These are phyloP conservation scores for Xylaria sp. DNA, from an alignment of 2,329 filamentous ascomycete genomes.

Conservation along the genomic window DNA sequence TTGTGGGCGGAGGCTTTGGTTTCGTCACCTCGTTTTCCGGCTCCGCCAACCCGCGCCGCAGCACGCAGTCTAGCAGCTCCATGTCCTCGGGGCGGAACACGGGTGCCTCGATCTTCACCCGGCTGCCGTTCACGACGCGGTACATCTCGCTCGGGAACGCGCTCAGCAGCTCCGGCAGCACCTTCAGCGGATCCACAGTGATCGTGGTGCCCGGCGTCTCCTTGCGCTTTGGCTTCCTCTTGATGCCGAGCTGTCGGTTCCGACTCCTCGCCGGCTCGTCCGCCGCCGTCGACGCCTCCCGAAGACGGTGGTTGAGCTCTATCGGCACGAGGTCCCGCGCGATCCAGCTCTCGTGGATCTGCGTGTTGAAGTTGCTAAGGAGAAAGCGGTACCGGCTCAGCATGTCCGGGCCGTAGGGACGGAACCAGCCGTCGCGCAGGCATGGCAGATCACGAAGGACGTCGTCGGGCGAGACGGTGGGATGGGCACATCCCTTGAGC, in stretches of 20 bases:
- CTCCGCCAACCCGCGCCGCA: constrained; percentile 12
- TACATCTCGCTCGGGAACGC: constrained; percentile 23
- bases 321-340: constrained; percentile 31
- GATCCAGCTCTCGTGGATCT: constrained; percentile 28
- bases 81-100: constrained; percentile 25
- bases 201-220: constrained; percentile 13
- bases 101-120: constrained; percentile 15
- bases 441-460: constrained; percentile 22
- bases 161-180: constrained; percentile 28
- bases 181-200: constrained; percentile 27
- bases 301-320: constrained; percentile 31
- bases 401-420: constrained; percentile 29
- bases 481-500: constrained; percentile 19
- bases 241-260: constrained; percentile 18
- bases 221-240: constrained; percentile 17
- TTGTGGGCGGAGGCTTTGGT: not conserved
- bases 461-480: constrained; percentile 26
- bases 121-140: constrained; percentile 7
- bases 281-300: not conserved
- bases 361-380: constrained; percentile 30
- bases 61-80: constrained; percentile 25
- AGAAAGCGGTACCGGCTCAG: constrained; percentile 28
- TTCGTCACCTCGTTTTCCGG: constrained; percentile 1
- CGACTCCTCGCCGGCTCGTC: not conserved
- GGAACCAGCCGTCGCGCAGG: constrained; percentile 30